Evolutionary conservation across 2,329 filamentous ascomycete genomes (phyloP).

Genomic region (Cytospora leucostoma): DNA sequence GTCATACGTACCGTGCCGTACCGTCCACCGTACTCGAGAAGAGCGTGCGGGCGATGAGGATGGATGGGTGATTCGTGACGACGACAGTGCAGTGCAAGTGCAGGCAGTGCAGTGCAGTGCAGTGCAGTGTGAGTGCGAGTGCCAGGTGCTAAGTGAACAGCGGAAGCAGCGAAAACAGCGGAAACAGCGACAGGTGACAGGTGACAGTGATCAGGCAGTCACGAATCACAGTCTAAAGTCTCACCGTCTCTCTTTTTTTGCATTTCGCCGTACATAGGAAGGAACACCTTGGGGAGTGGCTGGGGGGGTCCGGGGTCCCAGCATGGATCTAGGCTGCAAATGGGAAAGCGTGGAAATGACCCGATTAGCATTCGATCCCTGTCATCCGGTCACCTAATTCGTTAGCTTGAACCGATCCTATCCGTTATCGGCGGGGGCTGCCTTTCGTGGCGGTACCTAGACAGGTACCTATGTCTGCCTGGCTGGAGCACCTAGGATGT

Average conservation of each 20-base stretch:
- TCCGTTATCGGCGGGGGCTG: too few relatives aligned
- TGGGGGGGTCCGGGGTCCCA: too few relatives aligned
- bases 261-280: background rate
- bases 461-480: too few relatives aligned
- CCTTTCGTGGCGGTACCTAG: too few relatives aligned
- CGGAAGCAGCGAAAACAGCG: background rate
- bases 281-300: background rate
- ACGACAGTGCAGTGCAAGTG: background rate
- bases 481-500: too few relatives aligned
- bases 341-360: too few relatives aligned
- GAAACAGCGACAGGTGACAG: background rate
- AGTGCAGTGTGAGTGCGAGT: background rate
- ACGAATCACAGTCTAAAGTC: background rate
- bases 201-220: background rate
- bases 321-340: too few relatives aligned
- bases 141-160: background rate
- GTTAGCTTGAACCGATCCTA: too few relatives aligned
- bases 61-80: slow-evolving; percentile 19
- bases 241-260: slow-evolving; percentile 13
- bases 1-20: slow-evolving; percentile 23
- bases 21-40: background rate
- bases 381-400: too few relatives aligned
- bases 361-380: too few relatives aligned
- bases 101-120: too few relatives aligned
- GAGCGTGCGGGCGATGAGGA: background rate